Evolutionary conservation across 768 basidiomycete species (phyloP).

Genomic region (Calocybe cyanea): DNA sequence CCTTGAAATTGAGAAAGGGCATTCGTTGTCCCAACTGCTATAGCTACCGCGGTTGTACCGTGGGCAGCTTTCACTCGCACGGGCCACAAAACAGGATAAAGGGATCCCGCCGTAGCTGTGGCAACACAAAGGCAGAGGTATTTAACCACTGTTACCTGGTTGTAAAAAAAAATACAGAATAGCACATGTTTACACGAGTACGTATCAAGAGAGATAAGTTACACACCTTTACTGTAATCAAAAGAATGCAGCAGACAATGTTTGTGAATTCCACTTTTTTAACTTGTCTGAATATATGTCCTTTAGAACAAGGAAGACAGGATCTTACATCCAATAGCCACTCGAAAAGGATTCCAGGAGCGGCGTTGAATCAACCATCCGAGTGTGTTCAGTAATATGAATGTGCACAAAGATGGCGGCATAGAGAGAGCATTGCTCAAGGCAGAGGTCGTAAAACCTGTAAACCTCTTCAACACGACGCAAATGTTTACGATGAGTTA

Average conservation of each 20-base stretch:
- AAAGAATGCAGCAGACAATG: slow-evolving; percentile 12
- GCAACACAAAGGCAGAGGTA: slow-evolving; percentile 13
- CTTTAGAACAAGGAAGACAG: not conserved
- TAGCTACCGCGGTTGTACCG: slow-evolving; percentile 11
- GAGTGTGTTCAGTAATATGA: slow-evolving; percentile 12
- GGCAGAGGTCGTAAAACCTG: slow-evolving; percentile 13
- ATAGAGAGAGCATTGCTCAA: slow-evolving; percentile 13
- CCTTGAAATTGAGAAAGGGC: slow-evolving; percentile 11
- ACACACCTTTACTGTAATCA: slow-evolving; percentile 10
- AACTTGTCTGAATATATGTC: not conserved
- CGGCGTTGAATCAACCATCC: slow-evolving; percentile 9
- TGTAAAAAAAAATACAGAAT: too few species aligned
- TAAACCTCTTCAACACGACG: not conserved
- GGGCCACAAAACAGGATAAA: slow-evolving; percentile 13
- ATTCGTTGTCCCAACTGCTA: slow-evolving; percentile 11
- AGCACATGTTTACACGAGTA: too few species aligned
- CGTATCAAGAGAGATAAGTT: too few species aligned
- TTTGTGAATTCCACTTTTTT: slow-evolving; percentile 11
- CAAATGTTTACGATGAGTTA: too few species aligned
- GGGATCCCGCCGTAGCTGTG: slow-evolving; percentile 11
- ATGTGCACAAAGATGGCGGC: slow-evolving; percentile 11
- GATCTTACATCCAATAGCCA: slow-evolving; percentile 7
- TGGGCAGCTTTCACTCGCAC: slow-evolving; percentile 12
- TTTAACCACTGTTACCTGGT: slow-evolving; percentile 5
- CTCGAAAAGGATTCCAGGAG: slow-evolving; percentile 12